A percentile compares a stretch with the other conserved stretches of the same genome.
phyloP scores from a whole-genome alignment of 768 basidiomycete species.

The Coprinopsis cinerea region DNA sequence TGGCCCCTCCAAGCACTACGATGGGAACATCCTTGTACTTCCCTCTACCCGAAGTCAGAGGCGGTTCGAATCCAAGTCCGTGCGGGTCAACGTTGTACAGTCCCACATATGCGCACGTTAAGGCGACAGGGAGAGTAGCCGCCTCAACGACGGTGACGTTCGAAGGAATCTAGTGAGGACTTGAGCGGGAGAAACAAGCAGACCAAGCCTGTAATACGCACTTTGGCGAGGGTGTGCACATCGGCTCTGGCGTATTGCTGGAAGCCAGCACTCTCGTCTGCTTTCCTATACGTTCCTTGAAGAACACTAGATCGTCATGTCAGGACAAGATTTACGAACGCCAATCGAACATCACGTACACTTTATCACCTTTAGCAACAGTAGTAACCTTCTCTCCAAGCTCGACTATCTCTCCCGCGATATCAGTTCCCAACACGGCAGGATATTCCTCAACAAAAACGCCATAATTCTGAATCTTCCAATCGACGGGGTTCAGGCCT shows the following conservation, averaged over 20 bases:
- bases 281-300: slow-evolving; percentile 29
- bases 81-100: slow-evolving; percentile 23
- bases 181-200: neutral
- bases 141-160: slow-evolving; percentile 35
- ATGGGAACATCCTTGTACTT: slow-evolving; percentile 27
- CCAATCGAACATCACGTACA: slow-evolving; percentile 30
- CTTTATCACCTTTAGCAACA: slow-evolving; percentile 46
- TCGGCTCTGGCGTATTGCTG: slow-evolving; percentile 35
- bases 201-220: slow-evolving; percentile 14
- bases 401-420: slow-evolving; percentile 44
- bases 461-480: slow-evolving; percentile 40
- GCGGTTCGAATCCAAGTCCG: slow-evolving; percentile 22
- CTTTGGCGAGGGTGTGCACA: slow-evolving; percentile 32
- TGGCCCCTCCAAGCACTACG: slow-evolving; percentile 23
- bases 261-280: slow-evolving; percentile 30
- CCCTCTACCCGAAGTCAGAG: slow-evolving; percentile 19
- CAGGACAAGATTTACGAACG: slow-evolving; percentile 25
- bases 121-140: slow-evolving; percentile 32
- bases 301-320: slow-evolving; percentile 28
- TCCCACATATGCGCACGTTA: slow-evolving; percentile 31
- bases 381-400: slow-evolving; percentile 48
- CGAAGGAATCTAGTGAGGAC: slow-evolving; percentile 27
- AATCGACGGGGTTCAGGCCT: slow-evolving; percentile 47
- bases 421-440: slow-evolving; percentile 41
- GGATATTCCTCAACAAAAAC: slow-evolving; percentile 36